Evolutionary conservation across 352 stramenopile species (phyloP).

Genomic region (Aphanomyces euteiches): DNA sequence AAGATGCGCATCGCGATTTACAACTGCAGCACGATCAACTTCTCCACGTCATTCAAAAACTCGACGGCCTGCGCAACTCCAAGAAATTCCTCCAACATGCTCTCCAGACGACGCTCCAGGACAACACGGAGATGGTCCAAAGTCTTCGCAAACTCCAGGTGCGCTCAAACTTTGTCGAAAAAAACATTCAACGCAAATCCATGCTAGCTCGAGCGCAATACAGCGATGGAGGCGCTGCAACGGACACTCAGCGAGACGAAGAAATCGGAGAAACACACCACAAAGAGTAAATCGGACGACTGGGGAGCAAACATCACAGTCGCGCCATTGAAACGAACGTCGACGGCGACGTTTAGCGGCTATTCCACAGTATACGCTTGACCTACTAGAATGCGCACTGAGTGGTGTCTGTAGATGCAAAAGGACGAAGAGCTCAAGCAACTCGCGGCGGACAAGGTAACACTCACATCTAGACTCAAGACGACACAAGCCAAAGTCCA

Average conservation of each 20-base stretch:
- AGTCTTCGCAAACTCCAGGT: constrained; percentile 15
- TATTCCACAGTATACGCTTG: constrained; percentile 10
- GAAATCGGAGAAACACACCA: background rate
- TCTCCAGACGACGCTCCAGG: background rate
- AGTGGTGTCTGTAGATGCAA: background rate
- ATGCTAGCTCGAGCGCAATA: constrained; percentile 21
- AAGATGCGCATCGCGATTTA: constrained; percentile 1
- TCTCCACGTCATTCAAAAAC: constrained; percentile 19
- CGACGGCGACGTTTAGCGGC: constrained; percentile 8
- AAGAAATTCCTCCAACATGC: constrained; percentile 28
- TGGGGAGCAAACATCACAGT: background rate
- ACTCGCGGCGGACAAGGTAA: constrained; percentile 21
- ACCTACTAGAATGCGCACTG: too few species aligned
- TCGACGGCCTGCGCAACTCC: constrained; percentile 6
- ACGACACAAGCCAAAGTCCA: constrained; percentile 20
- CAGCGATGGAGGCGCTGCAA: background rate
- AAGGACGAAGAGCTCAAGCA: constrained; percentile 21
- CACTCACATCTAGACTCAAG: constrained; percentile 19
- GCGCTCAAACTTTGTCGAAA: background rate
- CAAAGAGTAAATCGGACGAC: background rate
- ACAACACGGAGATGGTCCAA: constrained; percentile 22
- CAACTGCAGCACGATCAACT: constrained; percentile 17
- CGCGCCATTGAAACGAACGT: background rate
- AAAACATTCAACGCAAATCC: background rate
- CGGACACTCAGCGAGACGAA: background rate